Conservation (phyloP, 75 land plant species). For the Pinus albicaulis region DNA sequence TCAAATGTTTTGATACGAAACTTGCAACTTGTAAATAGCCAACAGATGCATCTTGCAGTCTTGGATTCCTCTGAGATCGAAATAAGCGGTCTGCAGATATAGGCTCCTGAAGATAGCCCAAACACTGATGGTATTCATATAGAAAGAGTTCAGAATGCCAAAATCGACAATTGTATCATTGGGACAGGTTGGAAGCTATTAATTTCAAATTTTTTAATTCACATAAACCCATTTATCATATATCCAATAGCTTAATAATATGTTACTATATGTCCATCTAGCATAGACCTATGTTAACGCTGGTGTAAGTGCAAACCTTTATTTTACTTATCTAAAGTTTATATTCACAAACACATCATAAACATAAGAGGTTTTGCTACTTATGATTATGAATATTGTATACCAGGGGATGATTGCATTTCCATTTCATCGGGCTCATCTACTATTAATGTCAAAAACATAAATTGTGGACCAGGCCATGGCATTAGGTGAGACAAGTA, state of each 20-base stretch:
- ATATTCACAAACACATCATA: too few species aligned
- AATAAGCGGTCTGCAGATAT: constrained; percentile 16
- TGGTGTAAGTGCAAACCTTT: too few species aligned
- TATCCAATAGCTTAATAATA: too few species aligned
- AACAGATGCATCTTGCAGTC: constrained; percentile 30
- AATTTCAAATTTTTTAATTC: too few species aligned
- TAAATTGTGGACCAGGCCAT: constrained; percentile 64
- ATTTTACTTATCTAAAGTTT: too few species aligned
- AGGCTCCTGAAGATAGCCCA: constrained; percentile 31
- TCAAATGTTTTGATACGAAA: constrained; percentile 6
- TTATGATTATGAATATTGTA: neutral
- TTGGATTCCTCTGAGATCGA: constrained; percentile 15
- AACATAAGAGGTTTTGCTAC: too few species aligned
- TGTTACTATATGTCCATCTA: too few species aligned
- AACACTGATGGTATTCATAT: constrained; percentile 58
- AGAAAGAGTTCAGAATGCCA: constrained; percentile 10
- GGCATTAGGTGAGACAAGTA: constrained; percentile 34
- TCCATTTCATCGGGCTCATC: constrained; percentile 33
- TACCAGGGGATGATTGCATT: constrained; percentile 51
- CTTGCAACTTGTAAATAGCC: constrained; percentile 20
- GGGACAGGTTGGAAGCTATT: constrained; percentile 14
- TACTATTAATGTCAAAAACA: constrained; percentile 15
- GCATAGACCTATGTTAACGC: too few species aligned
- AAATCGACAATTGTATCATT: constrained; percentile 12
- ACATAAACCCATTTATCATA: too few species aligned